Base-by-base conservation (phyloP, 768 basidiomycete species). In the Suillus spraguei region DNA sequence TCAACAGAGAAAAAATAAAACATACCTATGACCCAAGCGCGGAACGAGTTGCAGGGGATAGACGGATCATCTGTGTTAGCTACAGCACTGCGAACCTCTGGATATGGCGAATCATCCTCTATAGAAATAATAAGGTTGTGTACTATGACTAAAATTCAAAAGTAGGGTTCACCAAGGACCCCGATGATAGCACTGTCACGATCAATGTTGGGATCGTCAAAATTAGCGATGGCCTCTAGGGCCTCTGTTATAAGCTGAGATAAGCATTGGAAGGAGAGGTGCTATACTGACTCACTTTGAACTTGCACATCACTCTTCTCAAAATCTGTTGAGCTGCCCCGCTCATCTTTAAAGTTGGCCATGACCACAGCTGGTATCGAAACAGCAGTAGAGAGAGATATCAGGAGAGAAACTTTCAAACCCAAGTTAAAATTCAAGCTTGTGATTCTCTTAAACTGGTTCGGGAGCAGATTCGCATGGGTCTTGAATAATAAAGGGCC, bases 61-160 rank as follows among this genome's bases (percentile, higher is more conserved):
- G 75, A 74, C 5, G 82, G 82, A 70, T 91, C 90, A 68, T 92
- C 90, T 36, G 83, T 86, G 72, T 89, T 90, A 22, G 87, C 85
- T 10, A 91, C 90, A 8, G 90, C 89, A 9, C 88, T 86, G 52
- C 90, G 85, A 14, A 92, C 91, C 72, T 94, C 92, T 7, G 90
- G 90, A 71, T 94, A 94, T 5, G 92, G 92, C 3, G 91, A 92
- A 72, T 94, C 92, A 66, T 93, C 89, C 70, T 83, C 83, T 80
- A 67, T 7, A 28, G 20, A 60, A 8, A 35, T 20, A 69, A 75
- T 80, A 3, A 68, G 9, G 3, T 35, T 38, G 22, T 52, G 32
- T 32, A 10, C 17, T 14, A 33, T 41, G 14, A 35, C 3, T 14
- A 36, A 41, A 14, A 44, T 14, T 4, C 20, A n/a, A 5, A n/a